Percentiles rank a stretch among this genome's conserved stretches.
Conservation (phyloP, 176 grass and related monocot species). For the Aegilops tauschii region DNA sequence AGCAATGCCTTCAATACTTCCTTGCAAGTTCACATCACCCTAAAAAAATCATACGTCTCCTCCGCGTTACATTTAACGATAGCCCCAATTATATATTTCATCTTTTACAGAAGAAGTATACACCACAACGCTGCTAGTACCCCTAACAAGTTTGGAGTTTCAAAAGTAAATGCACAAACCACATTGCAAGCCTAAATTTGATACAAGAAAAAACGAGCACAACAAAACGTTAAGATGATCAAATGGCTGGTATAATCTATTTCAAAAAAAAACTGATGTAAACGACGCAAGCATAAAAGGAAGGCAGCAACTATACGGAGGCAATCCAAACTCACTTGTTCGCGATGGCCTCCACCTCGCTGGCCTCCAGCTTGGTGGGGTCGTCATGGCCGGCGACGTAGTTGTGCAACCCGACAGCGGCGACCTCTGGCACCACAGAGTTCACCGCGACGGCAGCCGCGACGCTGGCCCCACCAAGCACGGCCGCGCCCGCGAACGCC, state of each 20-base stretch:
- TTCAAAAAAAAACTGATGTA: not conserved
- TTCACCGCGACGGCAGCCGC: conserved; percentile 59
- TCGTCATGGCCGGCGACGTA: conserved; percentile 70
- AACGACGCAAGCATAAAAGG: not conserved
- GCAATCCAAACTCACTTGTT: conserved; percentile 52
- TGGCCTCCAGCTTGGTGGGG: conserved; percentile 52
- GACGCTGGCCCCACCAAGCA: conserved; percentile 58
- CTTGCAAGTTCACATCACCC: not conserved
- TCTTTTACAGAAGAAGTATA: not conserved
- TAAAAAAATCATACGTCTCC: not conserved
- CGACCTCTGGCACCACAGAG: conserved; percentile 75
- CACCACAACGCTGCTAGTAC: not conserved
- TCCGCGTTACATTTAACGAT: not conserved
- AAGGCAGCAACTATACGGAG: not conserved
- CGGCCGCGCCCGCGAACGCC: conserved; percentile 50
- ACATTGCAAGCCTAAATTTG: not conserved
- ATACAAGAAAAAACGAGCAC: not conserved
- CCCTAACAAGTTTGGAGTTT: not conserved
- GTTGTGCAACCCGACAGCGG: conserved; percentile 78
- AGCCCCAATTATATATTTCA: not conserved
- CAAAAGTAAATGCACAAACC: not conserved
- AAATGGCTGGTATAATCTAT: not conserved
- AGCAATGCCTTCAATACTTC: not conserved
- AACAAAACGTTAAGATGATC: conserved; percentile 8
- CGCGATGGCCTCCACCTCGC: conserved; percentile 71